Percentiles rank a stretch among this genome's conserved stretches.
phyloP scores from a whole-genome alignment of 352 stramenopile species.

The Phytophthora pinifolia region DNA sequence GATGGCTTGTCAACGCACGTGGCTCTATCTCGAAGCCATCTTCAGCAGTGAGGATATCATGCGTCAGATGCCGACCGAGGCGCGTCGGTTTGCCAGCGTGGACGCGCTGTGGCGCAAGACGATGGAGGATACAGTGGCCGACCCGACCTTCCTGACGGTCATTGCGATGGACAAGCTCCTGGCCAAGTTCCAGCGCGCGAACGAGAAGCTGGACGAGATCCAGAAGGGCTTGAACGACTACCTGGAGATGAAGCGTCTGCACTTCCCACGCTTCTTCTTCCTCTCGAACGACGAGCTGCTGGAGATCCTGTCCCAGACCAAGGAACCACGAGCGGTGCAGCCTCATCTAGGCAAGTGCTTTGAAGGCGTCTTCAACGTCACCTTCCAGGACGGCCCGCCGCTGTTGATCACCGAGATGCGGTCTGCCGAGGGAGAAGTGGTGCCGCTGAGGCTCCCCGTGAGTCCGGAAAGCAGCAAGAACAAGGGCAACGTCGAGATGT shows the following conservation, averaged over 20 bases:
- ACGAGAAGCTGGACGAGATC: constrained; percentile 94
- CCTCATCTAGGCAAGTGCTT: constrained; percentile 91
- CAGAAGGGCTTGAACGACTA: constrained; percentile 95
- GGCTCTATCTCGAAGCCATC: constrained; percentile 96
- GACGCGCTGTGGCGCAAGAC: constrained; percentile 92
- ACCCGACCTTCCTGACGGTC: constrained; percentile 90
- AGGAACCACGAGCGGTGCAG: constrained; percentile 92
- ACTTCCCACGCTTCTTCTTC: constrained; percentile 95
- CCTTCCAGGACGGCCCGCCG: constrained; percentile 79
- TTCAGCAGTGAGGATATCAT: constrained; percentile 96
- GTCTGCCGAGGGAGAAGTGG: constrained; percentile 90
- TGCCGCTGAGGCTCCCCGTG: constrained; percentile 81
- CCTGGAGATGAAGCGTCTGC: constrained; percentile 92
- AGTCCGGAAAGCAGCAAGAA: constrained; percentile 92
- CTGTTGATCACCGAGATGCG: constrained; percentile 95
- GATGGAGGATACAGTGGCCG: constrained; percentile 89
- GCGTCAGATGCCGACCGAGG: constrained; percentile 94
- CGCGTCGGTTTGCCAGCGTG: constrained; percentile 86
- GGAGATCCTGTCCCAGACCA: constrained; percentile 93
- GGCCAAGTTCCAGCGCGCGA: constrained; percentile 92
- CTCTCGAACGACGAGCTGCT: constrained; percentile 94
- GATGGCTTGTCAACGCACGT: constrained; percentile 93
- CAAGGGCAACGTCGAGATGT: constrained; percentile 96
- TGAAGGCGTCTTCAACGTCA: constrained; percentile 91
- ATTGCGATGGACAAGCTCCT: constrained; percentile 89